Evolutionary conservation across 2,329 filamentous ascomycete genomes (phyloP).

Genomic region (Ascochyta fabae): DNA sequence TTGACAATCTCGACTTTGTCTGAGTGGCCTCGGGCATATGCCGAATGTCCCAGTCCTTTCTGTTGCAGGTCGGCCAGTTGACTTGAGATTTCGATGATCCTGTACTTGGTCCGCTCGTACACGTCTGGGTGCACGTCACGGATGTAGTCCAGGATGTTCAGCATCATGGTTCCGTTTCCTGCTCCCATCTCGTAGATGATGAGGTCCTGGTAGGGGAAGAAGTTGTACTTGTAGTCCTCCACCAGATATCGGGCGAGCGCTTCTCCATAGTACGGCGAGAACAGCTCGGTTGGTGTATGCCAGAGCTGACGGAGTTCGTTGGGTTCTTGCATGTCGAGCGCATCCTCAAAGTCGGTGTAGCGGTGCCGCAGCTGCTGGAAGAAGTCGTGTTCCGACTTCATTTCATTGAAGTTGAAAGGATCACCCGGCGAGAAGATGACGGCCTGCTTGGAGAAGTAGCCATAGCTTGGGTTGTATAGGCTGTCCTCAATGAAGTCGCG

Average conservation of each 20-base stretch:
- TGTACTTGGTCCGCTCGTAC: slow-evolving; percentile 91
- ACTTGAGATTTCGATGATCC: slow-evolving; percentile 93
- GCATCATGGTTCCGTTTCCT: slow-evolving; percentile 95
- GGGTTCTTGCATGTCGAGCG: slow-evolving; percentile 73
- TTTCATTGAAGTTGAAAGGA: slow-evolving; percentile 83
- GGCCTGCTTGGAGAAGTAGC: slow-evolving; percentile 95
- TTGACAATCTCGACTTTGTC: slow-evolving; percentile 95
- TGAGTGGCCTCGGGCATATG: slow-evolving; percentile 75
- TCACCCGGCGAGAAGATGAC: slow-evolving; percentile 94
- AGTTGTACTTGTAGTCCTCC: slow-evolving; percentile 91
- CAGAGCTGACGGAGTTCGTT: slow-evolving; percentile 88
- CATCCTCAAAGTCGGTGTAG: slow-evolving; percentile 90
- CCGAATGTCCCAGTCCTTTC: slow-evolving; percentile 69
- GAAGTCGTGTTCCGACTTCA: slow-evolving; percentile 87
- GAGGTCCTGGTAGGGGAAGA: slow-evolving; percentile 94
- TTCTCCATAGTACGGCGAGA: slow-evolving; percentile 95
- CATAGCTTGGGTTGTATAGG: slow-evolving; percentile 91
- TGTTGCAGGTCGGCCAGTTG: slow-evolving; percentile 80
- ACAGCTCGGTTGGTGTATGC: slow-evolving; percentile 98
- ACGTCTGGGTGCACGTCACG: slow-evolving; percentile 87
- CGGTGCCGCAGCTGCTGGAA: slow-evolving; percentile 75
- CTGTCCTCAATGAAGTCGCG: slow-evolving; percentile 98
- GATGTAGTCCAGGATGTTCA: slow-evolving; percentile 97
- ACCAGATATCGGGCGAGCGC: slow-evolving; percentile 95
- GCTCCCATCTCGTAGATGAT: slow-evolving; percentile 99